These are phyloP conservation scores for Aspergillus ibericus DNA, from an alignment of 2,329 filamentous ascomycete genomes.

Conservation along the genomic window DNA sequence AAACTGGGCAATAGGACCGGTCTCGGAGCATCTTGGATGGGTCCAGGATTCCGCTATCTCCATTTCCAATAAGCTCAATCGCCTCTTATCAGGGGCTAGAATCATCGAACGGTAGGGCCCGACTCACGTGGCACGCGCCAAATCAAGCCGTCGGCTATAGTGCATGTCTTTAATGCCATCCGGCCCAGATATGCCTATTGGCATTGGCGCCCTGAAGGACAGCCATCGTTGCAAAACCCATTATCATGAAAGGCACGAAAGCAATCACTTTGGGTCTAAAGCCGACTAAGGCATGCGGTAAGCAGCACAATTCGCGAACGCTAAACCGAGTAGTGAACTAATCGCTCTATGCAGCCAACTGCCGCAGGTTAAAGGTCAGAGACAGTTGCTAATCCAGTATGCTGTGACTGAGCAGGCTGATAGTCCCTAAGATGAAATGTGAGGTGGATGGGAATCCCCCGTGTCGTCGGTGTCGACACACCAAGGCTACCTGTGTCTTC, in stretches of 20 bases:
- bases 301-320: conserved; percentile 10
- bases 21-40: neutral
- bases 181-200: neutral
- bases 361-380: conserved; percentile 30
- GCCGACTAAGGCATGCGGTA: conserved; percentile 35
- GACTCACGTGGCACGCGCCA: conserved; percentile 15
- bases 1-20: neutral
- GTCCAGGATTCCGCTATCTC: neutral
- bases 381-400: neutral
- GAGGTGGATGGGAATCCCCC: conserved; percentile 29
- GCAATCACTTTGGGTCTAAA: conserved; percentile 24
- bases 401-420: neutral
- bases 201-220: neutral
- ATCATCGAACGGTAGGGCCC: conserved; percentile 4
- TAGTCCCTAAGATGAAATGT: conserved; percentile 29
- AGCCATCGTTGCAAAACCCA: neutral
- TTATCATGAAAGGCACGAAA: conserved; percentile 22
- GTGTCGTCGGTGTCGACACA: conserved; percentile 30
- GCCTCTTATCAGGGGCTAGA: neutral
- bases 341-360: conserved; percentile 25
- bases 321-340: neutral
- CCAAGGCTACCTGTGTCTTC: conserved; percentile 25
- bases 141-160: neutral
- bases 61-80: neutral
- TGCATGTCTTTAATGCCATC: neutral